These are phyloP conservation scores for Irineochytrium annulatum DNA, from an alignment of 192 early-diverging fungal species.

Conservation along the genomic window DNA sequence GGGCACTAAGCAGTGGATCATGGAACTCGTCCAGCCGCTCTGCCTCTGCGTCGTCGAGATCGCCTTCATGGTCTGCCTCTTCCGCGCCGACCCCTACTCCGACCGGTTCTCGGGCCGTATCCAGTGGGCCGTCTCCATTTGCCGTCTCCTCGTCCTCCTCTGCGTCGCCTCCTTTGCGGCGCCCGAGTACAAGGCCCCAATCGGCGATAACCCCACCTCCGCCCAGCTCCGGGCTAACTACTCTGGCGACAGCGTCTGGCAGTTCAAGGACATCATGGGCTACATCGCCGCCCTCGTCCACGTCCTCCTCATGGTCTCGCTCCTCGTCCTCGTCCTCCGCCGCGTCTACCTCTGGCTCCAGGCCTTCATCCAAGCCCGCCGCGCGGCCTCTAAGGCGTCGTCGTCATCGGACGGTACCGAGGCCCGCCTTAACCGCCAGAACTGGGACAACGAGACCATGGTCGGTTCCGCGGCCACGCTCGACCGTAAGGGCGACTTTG, in stretches of 20 bases:
- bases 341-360: not conserved
- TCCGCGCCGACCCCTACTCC: not conserved
- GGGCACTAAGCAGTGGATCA: not conserved
- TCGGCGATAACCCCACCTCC: too few relatives aligned
- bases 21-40: not conserved
- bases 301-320: constrained; percentile 2
- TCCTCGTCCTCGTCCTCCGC: not conserved
- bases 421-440: too few relatives aligned
- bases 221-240: too few relatives aligned
- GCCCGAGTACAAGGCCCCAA: not conserved
- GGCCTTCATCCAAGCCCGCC: not conserved
- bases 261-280: not conserved
- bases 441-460: too few relatives aligned
- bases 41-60: not conserved
- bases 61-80: not conserved
- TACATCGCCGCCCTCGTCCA: constrained; percentile 5
- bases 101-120: not conserved
- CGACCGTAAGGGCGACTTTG: too few relatives aligned
- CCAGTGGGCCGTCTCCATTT: not conserved
- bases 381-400: not conserved
- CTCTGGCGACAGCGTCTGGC: too few relatives aligned
- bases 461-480: too few relatives aligned
- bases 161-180: constrained; percentile 1
- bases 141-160: not conserved
- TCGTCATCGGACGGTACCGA: too few relatives aligned